phyloP scores from a whole-genome alignment of 1,139 yeast genomes.

The Saccharomyces pastorianus region DNA sequence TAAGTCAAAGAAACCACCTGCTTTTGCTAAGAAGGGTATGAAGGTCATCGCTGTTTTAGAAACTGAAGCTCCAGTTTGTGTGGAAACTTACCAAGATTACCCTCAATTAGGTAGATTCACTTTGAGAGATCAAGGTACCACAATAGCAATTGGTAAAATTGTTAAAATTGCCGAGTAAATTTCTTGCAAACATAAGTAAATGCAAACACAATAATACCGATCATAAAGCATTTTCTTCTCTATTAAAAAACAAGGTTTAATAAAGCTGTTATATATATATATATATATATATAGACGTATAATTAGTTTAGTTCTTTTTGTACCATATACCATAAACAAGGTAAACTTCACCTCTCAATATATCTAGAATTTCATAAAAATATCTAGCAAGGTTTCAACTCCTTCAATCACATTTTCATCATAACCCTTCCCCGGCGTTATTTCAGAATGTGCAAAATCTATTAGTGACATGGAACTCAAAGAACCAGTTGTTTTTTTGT shows the following conservation, averaged over 20 bases:
- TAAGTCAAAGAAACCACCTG: constrained; percentile 93
- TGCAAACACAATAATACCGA: not conserved
- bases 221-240: not conserved
- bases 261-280: not conserved
- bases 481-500: constrained; percentile 17
- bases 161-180: constrained; percentile 51
- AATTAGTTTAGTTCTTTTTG: not conserved
- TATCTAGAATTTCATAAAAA: constrained; percentile 28
- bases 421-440: constrained; percentile 54
- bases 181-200: not conserved
- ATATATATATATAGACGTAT: constrained; percentile 3
- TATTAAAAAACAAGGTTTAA: not conserved
- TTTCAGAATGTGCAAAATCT: constrained; percentile 83
- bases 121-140: constrained; percentile 94
- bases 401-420: constrained; percentile 69
- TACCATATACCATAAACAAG: not conserved
- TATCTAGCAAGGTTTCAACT: constrained; percentile 47
- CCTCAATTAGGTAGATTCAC: constrained; percentile 98
- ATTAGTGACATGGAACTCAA: constrained; percentile 57
- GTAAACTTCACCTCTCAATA: not conserved
- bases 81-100: constrained; percentile 83
- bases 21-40: constrained; percentile 98
- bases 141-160: constrained; percentile 97
- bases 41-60: constrained; percentile 90
- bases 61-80: constrained; percentile 78